A percentile compares a stretch with the other conserved stretches of the same genome.
These are phyloP conservation scores for Neurospora sp. DNA, from an alignment of 495 filamentous ascomycete genomes.

Conservation along the genomic window DNA sequence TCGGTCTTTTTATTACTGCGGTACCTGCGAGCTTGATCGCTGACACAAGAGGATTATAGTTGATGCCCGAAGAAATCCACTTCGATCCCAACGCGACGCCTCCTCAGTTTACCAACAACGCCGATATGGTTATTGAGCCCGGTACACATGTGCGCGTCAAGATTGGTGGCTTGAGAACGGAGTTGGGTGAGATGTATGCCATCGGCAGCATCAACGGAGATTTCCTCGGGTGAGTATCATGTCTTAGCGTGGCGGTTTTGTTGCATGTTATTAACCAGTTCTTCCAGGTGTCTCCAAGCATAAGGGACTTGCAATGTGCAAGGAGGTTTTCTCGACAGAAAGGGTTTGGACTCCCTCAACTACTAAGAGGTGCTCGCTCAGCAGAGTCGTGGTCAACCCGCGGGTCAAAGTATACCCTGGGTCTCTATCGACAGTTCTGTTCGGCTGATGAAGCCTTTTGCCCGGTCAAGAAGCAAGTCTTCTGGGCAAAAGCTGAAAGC, in stretches of 20 bases:
- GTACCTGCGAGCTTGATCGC: neutral
- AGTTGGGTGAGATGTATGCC: slow-evolving; percentile 88
- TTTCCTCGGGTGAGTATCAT: slow-evolving; percentile 39
- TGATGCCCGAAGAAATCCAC: slow-evolving; percentile 85
- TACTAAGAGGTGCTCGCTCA: neutral
- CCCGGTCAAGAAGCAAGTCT: neutral
- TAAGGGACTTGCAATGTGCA: neutral
- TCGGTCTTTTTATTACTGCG: neutral
- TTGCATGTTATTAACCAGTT: neutral
- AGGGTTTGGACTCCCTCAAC: neutral
- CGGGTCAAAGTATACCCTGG: neutral
- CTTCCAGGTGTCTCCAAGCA: neutral
- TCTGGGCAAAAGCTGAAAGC: neutral
- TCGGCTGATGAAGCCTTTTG: neutral
- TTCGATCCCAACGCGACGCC: slow-evolving; percentile 87
- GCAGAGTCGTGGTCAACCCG: neutral
- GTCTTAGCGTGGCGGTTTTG: neutral
- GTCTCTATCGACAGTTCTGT: neutral
- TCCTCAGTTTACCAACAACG: slow-evolving; percentile 74
- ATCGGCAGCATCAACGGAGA: slow-evolving; percentile 96
- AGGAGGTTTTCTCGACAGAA: neutral
- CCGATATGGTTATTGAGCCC: slow-evolving; percentile 86
- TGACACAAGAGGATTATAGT: slow-evolving; percentile 37
- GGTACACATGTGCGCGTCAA: slow-evolving; percentile 89
- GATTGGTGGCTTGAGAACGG: slow-evolving; percentile 81